Conservation (phyloP, 176 grass and related monocot species). For the Saccharum officinarum region DNA sequence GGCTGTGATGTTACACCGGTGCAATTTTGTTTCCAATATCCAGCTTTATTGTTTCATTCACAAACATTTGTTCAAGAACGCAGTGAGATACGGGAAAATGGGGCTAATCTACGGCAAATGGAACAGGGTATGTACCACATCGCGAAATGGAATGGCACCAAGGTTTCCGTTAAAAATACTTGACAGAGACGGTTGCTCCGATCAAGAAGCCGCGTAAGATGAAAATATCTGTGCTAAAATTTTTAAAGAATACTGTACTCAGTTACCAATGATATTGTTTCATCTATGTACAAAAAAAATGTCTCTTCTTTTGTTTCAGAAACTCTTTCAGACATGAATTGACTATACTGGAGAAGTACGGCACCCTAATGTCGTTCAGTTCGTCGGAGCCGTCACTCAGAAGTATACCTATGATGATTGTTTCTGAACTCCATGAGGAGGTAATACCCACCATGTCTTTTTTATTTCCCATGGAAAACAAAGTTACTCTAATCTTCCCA, state of each 20-base stretch:
- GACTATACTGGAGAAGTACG: constrained; percentile 82
- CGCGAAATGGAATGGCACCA: constrained; percentile 97
- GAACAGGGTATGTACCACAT: constrained; percentile 77
- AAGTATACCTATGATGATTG: constrained; percentile 98
- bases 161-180: constrained; percentile 92
- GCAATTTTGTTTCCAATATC: not conserved
- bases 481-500: not conserved
- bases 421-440: constrained; percentile 74
- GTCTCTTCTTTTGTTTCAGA: constrained; percentile 43
- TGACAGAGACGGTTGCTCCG: constrained; percentile 77
- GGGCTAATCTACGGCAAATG: constrained; percentile 1
- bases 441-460: constrained; percentile 35
- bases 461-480: not conserved
- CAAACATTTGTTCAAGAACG: not conserved
- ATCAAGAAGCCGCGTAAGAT: constrained; percentile 73
- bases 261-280: not conserved
- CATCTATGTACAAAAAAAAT: not conserved
- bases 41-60: not conserved
- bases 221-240: not conserved
- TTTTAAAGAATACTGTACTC: not conserved
- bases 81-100: not conserved
- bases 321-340: constrained; percentile 81
- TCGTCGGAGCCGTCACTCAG: constrained; percentile 89
- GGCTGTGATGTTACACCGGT: constrained; percentile 82
- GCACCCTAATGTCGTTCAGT: constrained; percentile 89